phyloP scores from a whole-genome alignment of 2,329 filamentous ascomycete species.

The Volutella citrinella region DNA sequence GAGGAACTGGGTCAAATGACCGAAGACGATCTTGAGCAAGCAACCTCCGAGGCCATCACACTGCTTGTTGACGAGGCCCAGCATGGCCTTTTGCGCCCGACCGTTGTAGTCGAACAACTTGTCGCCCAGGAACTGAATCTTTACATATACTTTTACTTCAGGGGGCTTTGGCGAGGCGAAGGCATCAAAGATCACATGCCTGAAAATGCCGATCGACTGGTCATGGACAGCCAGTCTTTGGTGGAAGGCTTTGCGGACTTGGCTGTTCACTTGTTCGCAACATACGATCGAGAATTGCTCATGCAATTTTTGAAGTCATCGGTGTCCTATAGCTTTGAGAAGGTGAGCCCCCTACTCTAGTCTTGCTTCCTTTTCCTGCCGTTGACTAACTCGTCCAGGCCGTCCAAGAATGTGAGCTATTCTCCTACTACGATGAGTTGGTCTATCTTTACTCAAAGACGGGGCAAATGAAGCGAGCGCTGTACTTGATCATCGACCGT shows the following conservation, averaged over 20 bases:
- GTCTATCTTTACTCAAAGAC: constrained; percentile 95
- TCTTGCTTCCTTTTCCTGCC: too few species aligned
- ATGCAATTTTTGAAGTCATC: constrained; percentile 86
- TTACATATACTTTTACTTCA: constrained; percentile 91
- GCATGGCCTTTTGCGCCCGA: constrained; percentile 77
- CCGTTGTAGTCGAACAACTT: constrained; percentile 76
- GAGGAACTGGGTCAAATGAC: constrained; percentile 65
- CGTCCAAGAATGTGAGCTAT: constrained; percentile 74
- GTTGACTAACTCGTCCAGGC: constrained; percentile 44
- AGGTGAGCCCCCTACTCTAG: constrained; percentile 39
- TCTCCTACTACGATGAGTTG: constrained; percentile 84
- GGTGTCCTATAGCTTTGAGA: constrained; percentile 85
- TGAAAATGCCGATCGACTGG: constrained; percentile 54
- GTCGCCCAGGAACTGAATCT: constrained; percentile 62
- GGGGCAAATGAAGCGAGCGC: constrained; percentile 84
- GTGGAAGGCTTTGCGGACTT: constrained; percentile 87
- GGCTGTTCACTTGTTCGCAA: constrained; percentile 80
- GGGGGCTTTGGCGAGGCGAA: constrained; percentile 78
- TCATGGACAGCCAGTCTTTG: constrained; percentile 61
- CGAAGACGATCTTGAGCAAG: constrained; percentile 69
- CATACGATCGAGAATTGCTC: constrained; percentile 74
- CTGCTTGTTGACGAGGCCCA: constrained; percentile 89
- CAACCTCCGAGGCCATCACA: constrained; percentile 78
- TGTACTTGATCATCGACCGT: constrained; percentile 92
- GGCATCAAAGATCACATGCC: constrained; percentile 53